Conservation (phyloP, 2,329 filamentous ascomycete species). For the Parastagonospora nodorum region DNA sequence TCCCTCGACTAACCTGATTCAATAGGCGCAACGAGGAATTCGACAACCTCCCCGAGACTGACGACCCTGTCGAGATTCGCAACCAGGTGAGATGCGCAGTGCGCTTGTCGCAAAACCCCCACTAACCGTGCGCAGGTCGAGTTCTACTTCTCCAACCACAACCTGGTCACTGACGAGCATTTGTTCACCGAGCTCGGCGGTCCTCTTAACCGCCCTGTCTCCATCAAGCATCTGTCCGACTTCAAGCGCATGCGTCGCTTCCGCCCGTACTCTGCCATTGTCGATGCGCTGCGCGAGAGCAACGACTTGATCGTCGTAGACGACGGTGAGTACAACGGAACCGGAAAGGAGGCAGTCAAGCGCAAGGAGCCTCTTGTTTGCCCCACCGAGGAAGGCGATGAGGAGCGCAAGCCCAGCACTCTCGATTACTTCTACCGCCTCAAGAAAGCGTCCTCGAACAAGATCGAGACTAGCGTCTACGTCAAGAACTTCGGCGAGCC, state of each 20-base stretch:
- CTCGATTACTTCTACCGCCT: slow-evolving; percentile 54
- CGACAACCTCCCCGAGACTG: slow-evolving; percentile 66
- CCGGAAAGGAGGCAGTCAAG: slow-evolving; percentile 55
- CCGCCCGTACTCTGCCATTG: slow-evolving; percentile 81
- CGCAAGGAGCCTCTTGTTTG: slow-evolving; percentile 70
- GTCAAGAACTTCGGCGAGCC: slow-evolving; percentile 93
- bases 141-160: slow-evolving; percentile 94
- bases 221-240: slow-evolving; percentile 75
- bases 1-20: slow-evolving; percentile 8
- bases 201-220: slow-evolving; percentile 78
- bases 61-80: slow-evolving; percentile 80
- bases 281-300: slow-evolving; percentile 81
- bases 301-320: slow-evolving; percentile 74
- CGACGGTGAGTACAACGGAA: slow-evolving; percentile 64
- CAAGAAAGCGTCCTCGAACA: slow-evolving; percentile 64
- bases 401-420: slow-evolving; percentile 22
- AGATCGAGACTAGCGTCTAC: slow-evolving; percentile 79
- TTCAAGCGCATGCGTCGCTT: slow-evolving; percentile 98
- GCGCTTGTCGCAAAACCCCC: neutral
- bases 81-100: slow-evolving; percentile 66
- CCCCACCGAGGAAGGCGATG: slow-evolving; percentile 39
- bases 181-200: slow-evolving; percentile 80
- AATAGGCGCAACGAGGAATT: slow-evolving; percentile 38
- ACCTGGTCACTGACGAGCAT: slow-evolving; percentile 87
- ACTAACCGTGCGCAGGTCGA: slow-evolving; percentile 69